Percentiles rank a stretch among this genome's conserved stretches.
phyloP scores from a whole-genome alignment of 768 basidiomycete genomes.

The Termitomyces sp. region DNA sequence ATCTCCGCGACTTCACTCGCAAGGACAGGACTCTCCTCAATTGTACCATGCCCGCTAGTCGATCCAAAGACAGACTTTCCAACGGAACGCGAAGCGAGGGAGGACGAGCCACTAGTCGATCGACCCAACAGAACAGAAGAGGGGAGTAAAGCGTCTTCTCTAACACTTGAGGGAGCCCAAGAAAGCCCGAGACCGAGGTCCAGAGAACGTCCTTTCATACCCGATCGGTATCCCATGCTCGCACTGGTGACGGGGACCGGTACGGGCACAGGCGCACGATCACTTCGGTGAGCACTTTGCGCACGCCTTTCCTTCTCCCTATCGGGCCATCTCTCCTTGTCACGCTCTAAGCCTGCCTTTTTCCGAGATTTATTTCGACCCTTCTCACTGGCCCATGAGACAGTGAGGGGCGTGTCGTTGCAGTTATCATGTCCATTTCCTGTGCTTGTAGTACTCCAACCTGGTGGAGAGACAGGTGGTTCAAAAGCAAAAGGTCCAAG shows the following conservation, averaged over 20 bases:
- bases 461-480: slow-evolving; percentile 56
- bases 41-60: slow-evolving; percentile 14
- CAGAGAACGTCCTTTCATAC: slow-evolving; percentile 64
- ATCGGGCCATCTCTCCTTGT: slow-evolving; percentile 28
- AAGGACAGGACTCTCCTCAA: slow-evolving; percentile 27
- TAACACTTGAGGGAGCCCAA: slow-evolving; percentile 69
- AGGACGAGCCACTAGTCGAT: slow-evolving; percentile 27
- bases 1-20: slow-evolving; percentile 46
- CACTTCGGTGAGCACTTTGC: slow-evolving; percentile 19
- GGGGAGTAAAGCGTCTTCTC: slow-evolving; percentile 63
- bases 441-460: slow-evolving; percentile 29
- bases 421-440: slow-evolving; percentile 18
- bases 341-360: slow-evolving; percentile 16
- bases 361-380: slow-evolving; percentile 11
- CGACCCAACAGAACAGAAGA: slow-evolving; percentile 36
- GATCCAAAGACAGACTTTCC: slow-evolving; percentile 21
- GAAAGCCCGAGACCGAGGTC: slow-evolving; percentile 67
- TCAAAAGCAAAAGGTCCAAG: slow-evolving; percentile 70
- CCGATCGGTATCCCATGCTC: slow-evolving; percentile 37
- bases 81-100: slow-evolving; percentile 12
- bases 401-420: slow-evolving; percentile 12
- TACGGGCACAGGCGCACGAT: slow-evolving; percentile 30
- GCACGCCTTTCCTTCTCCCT: slow-evolving; percentile 23
- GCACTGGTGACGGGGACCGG: slow-evolving; percentile 14
- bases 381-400: slow-evolving; percentile 19